Percentiles rank a stretch among this genome's conserved stretches.
These are phyloP conservation scores for Dissophora globulifera DNA, from an alignment of 192 early-diverging fungal genomes.

Conservation along the genomic window DNA sequence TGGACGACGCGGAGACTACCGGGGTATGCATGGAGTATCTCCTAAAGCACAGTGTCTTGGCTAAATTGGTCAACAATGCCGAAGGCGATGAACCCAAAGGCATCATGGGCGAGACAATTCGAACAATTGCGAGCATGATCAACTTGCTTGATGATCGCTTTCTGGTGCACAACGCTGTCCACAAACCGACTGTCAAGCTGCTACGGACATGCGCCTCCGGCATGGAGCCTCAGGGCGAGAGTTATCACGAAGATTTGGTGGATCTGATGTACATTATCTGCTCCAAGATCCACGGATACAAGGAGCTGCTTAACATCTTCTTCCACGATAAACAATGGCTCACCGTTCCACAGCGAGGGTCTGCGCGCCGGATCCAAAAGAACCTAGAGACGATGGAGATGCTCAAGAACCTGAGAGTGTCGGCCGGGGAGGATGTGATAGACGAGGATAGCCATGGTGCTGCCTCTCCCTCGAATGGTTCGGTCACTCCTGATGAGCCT, in stretches of 20 bases:
- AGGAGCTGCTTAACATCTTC: slow-evolving; percentile 78
- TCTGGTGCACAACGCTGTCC: slow-evolving; percentile 89
- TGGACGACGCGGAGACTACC: slow-evolving; percentile 74
- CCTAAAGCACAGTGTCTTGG: slow-evolving; percentile 84
- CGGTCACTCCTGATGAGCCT: slow-evolving; percentile 7
- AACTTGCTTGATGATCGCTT: slow-evolving; percentile 88
- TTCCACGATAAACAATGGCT: slow-evolving; percentile 77
- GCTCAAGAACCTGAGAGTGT: slow-evolving; percentile 18
- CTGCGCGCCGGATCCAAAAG: slow-evolving; percentile 32
- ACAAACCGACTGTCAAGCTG: slow-evolving; percentile 84
- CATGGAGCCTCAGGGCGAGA: slow-evolving; percentile 57
- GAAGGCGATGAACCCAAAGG: slow-evolving; percentile 83
- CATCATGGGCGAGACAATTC: slow-evolving; percentile 82
- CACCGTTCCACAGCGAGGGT: slow-evolving; percentile 60
- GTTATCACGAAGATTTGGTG: slow-evolving; percentile 71
- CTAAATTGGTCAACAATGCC: slow-evolving; percentile 79
- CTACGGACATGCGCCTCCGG: slow-evolving; percentile 73
- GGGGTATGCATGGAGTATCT: slow-evolving; percentile 93
- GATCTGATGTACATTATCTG: slow-evolving; percentile 83
- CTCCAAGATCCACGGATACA: slow-evolving; percentile 83
- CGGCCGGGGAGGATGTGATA: background rate
- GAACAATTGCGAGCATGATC: slow-evolving; percentile 83
- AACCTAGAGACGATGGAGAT: slow-evolving; percentile 47
- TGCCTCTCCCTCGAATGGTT: slow-evolving; percentile 3
- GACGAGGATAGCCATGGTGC: slow-evolving; percentile 10